These are phyloP conservation scores for Pelargonium australe DNA, from an alignment of 441 rosid species.

Conservation along the genomic window DNA sequence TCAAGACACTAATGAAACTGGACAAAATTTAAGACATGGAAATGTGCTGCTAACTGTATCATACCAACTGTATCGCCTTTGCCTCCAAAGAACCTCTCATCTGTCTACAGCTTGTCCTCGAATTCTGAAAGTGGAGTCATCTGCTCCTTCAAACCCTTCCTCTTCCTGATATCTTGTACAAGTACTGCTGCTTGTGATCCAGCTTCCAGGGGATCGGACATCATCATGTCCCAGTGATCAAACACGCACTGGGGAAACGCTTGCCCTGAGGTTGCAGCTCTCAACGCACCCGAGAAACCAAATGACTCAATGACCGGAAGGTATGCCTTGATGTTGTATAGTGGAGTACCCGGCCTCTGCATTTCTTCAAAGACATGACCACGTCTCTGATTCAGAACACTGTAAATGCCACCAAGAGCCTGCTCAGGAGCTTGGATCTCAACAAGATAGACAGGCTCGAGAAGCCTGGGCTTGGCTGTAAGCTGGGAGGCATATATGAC, in stretches of 20 bases:
- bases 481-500: conserved; percentile 47
- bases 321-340: conserved; percentile 41
- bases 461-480: conserved; percentile 48
- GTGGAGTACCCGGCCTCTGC: conserved; percentile 41
- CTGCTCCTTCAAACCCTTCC: conserved; percentile 51
- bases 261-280: conserved; percentile 42
- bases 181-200: conserved; percentile 35
- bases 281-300: conserved; percentile 31
- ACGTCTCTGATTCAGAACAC: conserved; percentile 44
- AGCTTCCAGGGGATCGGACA: conserved; percentile 40
- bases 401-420: conserved; percentile 41
- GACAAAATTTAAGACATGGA: too few relatives aligned
- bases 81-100: too few relatives aligned
- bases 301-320: conserved; percentile 47
- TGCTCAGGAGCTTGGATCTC: conserved; percentile 46
- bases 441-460: conserved; percentile 34
- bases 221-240: conserved; percentile 45
- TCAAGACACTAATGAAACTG: too few relatives aligned
- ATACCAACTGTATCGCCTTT: too few relatives aligned
- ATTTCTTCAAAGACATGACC: conserved; percentile 41
- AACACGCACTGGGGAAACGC: conserved; percentile 42
- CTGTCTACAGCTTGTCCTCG: conserved; percentile 31
- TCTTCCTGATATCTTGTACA: conserved; percentile 39
- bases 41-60: too few relatives aligned
- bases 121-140: conserved; percentile 37